A percentile compares a stretch with the other conserved stretches of the same genome.
phyloP scores from a whole-genome alignment of 2,329 filamentous ascomycete genomes.

The Sarocladium strictum region DNA sequence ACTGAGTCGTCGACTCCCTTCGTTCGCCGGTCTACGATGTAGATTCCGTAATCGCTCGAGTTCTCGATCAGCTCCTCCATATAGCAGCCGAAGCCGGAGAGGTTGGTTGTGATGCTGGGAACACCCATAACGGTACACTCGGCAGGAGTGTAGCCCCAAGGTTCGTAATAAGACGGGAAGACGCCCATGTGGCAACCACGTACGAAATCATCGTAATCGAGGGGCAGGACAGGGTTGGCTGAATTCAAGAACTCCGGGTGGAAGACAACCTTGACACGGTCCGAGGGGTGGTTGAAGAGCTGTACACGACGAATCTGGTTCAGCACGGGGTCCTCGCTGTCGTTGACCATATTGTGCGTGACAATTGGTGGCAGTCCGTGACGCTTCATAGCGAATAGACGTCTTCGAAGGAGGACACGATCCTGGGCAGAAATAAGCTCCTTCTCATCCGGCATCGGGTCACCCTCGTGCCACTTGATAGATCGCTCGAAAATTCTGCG shows the following conservation, averaged over 20 bases:
- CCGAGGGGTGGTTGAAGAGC: constrained; percentile 90
- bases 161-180: constrained; percentile 97
- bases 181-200: constrained; percentile 93
- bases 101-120: constrained; percentile 94
- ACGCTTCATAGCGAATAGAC: constrained; percentile 95
- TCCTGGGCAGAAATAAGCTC: constrained; percentile 89
- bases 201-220: constrained; percentile 98
- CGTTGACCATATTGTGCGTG: constrained; percentile 98
- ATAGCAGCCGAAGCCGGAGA: constrained; percentile 97
- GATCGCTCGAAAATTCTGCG: constrained; percentile 93
- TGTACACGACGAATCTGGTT: constrained; percentile 95
- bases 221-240: constrained; percentile 85
- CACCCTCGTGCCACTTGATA: constrained; percentile 91
- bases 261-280: constrained; percentile 97
- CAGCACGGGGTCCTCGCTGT: constrained; percentile 85
- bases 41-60: constrained; percentile 95
- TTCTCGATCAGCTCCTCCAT: constrained; percentile 99
- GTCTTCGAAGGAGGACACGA: constrained; percentile 82
- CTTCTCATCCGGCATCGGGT: constrained; percentile 91
- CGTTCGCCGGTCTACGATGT: constrained; percentile 91
- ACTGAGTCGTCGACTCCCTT: constrained; percentile 97
- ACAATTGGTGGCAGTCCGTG: constrained; percentile 87
- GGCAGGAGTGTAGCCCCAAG: constrained; percentile 97
- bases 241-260: constrained; percentile 97
- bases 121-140: constrained; percentile 99